Conservation (phyloP, 108 stramenopile species). For the Discostella stelligeroides region DNA sequence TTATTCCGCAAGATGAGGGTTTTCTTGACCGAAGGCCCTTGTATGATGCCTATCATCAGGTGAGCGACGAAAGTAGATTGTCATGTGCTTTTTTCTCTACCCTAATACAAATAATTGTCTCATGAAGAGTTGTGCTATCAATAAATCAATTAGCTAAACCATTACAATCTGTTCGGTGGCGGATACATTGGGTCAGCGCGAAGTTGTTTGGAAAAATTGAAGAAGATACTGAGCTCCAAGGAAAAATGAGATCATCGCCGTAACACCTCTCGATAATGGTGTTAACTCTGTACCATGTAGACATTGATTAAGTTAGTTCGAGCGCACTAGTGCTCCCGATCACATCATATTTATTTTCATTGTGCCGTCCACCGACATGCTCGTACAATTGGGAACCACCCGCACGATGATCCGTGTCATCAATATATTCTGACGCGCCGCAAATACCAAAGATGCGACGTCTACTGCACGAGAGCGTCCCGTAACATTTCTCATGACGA, state of each 20-base stretch:
- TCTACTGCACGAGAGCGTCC: constrained; percentile 9
- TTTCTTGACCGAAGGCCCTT: constrained; percentile 57
- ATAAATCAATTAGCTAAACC: constrained; percentile 37
- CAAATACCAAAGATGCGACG: constrained; percentile 17
- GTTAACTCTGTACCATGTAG: too few relatives aligned
- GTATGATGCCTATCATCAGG: constrained; percentile 66
- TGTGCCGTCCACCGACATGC: background rate
- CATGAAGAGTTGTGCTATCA: background rate
- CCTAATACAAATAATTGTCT: background rate
- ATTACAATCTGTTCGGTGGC: constrained; percentile 65
- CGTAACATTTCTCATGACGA: constrained; percentile 14
- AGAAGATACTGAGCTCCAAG: constrained; percentile 37
- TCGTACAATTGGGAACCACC: constrained; percentile 1
- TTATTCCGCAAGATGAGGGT: constrained; percentile 54
- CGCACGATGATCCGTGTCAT: background rate
- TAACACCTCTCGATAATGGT: too few relatives aligned
- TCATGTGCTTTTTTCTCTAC: too few relatives aligned
- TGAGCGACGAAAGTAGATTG: too few relatives aligned
- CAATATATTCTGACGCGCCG: constrained; percentile 6
- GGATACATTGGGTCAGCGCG: constrained; percentile 53
- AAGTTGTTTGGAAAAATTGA: constrained; percentile 48
- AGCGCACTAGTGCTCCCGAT: constrained; percentile 47
- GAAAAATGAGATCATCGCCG: background rate
- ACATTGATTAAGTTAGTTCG: too few relatives aligned
- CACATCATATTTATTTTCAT: constrained; percentile 48